Base-by-base conservation (phyloP, 1,284 basidiomycete species). In the Stygiomarasmius scandens region DNA sequence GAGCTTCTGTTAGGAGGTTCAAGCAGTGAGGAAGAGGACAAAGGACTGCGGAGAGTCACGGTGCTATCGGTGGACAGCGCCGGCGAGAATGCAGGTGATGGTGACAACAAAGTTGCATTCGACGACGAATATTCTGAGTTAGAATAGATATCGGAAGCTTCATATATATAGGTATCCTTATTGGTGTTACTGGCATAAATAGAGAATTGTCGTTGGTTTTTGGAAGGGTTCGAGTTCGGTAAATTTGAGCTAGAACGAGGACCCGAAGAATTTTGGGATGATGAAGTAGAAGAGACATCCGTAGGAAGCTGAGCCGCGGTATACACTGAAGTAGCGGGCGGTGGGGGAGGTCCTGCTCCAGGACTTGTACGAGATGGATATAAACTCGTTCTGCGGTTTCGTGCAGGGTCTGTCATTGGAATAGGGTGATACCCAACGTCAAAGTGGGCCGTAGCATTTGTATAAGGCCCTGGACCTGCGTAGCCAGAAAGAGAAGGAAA, bases 141-240 rank as follows among this genome's bases (percentile, higher is more conserved):
- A 22, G 80, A 79, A 64, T 77, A 77, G 29, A 74, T 65, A 66
- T 84, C 83, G 32, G 78, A 81, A 66, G 83, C 83, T 44, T 86
- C 82, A 65, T 87, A 86, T 58, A 86, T 74, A 70, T 77, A 86
- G 19, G 78, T 76, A 55, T 81, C 76, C 55, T 74, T 12, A 41
- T 41, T 72, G 41, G 70, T 67, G 45, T 68, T 63, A 54, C 74
- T 72, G 24, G 80, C 76, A 64, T 81, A 78, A 58, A 84, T 81
- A 66, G 70, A 69, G 38, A 57, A 61, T 32, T 59, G 38, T 51
- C 29, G 56, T 19, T 48, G 51, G 38, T 27, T 47, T 22, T 34
- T 25, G 22, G 11, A 44, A 27, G 43, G 16, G 29, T 23, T 45
- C 14, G 19, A 29, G 48, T 16, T 25, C 12, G 47, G 14, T 20